Percentiles rank a stretch among this genome's conserved stretches.
Conservation (phyloP, 202 grass and related monocot genomes). For the Elaeis oleifera region DNA sequence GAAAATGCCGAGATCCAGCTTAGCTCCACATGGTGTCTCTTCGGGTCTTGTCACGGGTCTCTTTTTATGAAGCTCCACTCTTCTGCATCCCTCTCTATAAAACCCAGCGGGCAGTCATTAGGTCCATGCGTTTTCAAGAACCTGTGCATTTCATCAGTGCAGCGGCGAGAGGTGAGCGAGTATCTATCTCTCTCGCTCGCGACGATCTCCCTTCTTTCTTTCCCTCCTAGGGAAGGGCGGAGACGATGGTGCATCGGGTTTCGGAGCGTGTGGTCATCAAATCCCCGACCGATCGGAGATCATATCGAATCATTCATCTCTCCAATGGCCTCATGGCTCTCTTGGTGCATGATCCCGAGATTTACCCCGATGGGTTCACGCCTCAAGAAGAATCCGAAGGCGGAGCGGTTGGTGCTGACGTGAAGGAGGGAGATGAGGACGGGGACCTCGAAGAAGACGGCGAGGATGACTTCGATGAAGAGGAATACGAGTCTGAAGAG, state of each 20-base stretch:
- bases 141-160: too few relatives aligned
- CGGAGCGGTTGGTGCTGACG: background rate
- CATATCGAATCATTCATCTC: slow-evolving; percentile 65
- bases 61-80: too few relatives aligned
- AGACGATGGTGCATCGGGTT: background rate
- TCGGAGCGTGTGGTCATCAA: slow-evolving; percentile 59
- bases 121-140: too few relatives aligned
- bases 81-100: too few relatives aligned
- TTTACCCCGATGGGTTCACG: slow-evolving; percentile 52
- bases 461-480: slow-evolving; percentile 22
- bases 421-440: background rate
- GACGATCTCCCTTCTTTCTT: background rate
- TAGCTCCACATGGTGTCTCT: too few relatives aligned
- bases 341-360: slow-evolving; percentile 82
- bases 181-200: background rate
- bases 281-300: slow-evolving; percentile 69
- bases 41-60: too few relatives aligned
- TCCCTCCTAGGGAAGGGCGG: background rate
- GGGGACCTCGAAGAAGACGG: background rate
- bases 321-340: slow-evolving; percentile 65
- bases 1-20: too few relatives aligned
- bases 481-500: slow-evolving; percentile 36
- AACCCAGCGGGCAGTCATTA: too few relatives aligned
- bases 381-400: background rate
- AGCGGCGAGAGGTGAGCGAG: too few relatives aligned